Conservation (phyloP, 805 yeast species). For the Suhomyces xylopsoci region DNA sequence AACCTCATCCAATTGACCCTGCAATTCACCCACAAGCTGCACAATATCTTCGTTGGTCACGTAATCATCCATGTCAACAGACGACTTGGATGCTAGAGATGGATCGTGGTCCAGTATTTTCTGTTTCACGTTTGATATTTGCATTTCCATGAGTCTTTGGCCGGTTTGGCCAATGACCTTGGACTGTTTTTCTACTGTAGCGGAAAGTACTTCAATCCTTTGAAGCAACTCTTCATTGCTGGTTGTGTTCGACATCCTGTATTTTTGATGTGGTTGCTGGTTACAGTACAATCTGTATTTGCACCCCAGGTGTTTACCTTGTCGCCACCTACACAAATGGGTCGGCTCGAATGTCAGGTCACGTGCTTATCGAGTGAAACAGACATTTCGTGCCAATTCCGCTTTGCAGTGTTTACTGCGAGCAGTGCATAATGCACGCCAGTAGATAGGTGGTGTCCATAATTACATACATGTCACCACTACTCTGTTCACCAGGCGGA, state of each 20-base stretch:
- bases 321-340: background rate
- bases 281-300: background rate
- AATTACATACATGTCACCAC: background rate
- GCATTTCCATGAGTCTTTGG: conserved; percentile 67
- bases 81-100: conserved; percentile 10
- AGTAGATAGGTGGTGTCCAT: background rate
- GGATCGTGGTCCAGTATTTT: conserved; percentile 14
- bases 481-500: background rate
- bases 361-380: background rate
- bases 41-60: conserved; percentile 82
- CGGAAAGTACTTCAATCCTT: conserved; percentile 51
- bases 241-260: background rate
- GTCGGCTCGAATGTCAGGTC: background rate
- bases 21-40: conserved; percentile 84
- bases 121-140: conserved; percentile 51
- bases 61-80: conserved; percentile 47
- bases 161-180: conserved; percentile 73
- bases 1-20: conserved; percentile 74
- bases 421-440: background rate
- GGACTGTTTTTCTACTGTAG: conserved; percentile 61
- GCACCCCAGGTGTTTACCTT: background rate
- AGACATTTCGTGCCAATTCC: background rate
- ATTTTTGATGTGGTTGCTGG: background rate
- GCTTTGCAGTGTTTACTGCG: background rate
- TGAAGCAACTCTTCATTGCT: conserved; percentile 5